These are phyloP conservation scores for Kwoniella botswanensis DNA, from an alignment of 768 basidiomycete genomes.

Conservation along the genomic window DNA sequence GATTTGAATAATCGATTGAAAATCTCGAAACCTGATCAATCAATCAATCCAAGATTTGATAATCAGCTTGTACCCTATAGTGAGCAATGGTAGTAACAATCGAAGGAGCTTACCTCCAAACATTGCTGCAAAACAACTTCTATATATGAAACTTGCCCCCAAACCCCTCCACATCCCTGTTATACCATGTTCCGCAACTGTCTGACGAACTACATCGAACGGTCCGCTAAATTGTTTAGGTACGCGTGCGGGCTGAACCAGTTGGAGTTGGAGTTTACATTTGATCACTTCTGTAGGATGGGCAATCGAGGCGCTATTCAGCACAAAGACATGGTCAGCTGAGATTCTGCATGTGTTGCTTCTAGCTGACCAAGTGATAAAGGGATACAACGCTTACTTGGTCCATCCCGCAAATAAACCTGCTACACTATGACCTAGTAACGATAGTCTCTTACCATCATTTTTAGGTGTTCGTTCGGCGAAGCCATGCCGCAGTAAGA, in stretches of 20 bases:
- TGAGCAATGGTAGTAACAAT: not conserved
- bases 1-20: slow-evolving; percentile 68
- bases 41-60: no score
- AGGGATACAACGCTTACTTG: slow-evolving; percentile 43
- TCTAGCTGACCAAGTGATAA: not conserved
- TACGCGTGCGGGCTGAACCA: slow-evolving; percentile 59
- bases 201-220: slow-evolving; percentile 63
- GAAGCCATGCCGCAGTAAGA: slow-evolving; percentile 48
- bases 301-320: slow-evolving; percentile 68
- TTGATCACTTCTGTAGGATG: slow-evolving; percentile 81
- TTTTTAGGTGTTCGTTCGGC: slow-evolving; percentile 37
- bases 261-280: slow-evolving; percentile 61
- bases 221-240: slow-evolving; percentile 63
- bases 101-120: slow-evolving; percentile 63
- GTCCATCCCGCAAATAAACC: slow-evolving; percentile 56
- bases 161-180: slow-evolving; percentile 77
- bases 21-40: slow-evolving; percentile 59
- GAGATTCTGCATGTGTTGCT: not conserved
- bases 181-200: slow-evolving; percentile 68
- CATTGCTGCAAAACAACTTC: slow-evolving; percentile 75
- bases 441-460: slow-evolving; percentile 34
- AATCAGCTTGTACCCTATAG: not conserved
- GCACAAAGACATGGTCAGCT: not conserved
- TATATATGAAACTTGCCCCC: slow-evolving; percentile 72
- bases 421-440: slow-evolving; percentile 54